phyloP scores from a whole-genome alignment of 306 rosid species.

The Trifolium subterraneum region DNA sequence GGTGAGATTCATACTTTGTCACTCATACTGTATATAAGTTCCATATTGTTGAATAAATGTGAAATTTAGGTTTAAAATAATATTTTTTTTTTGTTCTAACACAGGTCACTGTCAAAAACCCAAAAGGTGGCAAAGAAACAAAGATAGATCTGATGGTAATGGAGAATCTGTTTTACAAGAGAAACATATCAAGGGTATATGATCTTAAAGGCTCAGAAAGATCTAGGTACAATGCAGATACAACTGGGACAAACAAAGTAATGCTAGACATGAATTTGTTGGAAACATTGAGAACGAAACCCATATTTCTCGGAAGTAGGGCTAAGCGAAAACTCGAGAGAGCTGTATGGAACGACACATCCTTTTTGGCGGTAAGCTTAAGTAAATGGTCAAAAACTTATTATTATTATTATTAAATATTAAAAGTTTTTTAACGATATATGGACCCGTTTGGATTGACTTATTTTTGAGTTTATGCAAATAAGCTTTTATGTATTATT shows the following conservation, averaged over 20 bases:
- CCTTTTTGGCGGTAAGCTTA: conserved; percentile 79
- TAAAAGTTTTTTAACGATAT: too few species aligned
- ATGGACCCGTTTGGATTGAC: too few species aligned
- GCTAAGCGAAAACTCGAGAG: conserved; percentile 94
- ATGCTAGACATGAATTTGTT: conserved; percentile 92
- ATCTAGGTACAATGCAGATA: conserved; percentile 86
- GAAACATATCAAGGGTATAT: conserved; percentile 82
- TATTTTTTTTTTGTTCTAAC: conserved; percentile 28
- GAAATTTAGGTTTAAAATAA: neutral
- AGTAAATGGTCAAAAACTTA: too few species aligned
- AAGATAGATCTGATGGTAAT: conserved; percentile 94
- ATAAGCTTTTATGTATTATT: too few species aligned
- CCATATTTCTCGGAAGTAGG: conserved; percentile 95
- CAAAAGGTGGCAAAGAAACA: conserved; percentile 92
- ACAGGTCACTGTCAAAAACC: conserved; percentile 82
- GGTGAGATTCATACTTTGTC: conserved; percentile 54
- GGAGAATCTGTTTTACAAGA: conserved; percentile 95
- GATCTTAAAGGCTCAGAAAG: conserved; percentile 99
- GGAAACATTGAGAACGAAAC: conserved; percentile 84
- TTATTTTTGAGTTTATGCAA: too few species aligned
- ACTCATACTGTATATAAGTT: neutral
- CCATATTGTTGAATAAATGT: neutral
- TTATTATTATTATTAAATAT: too few species aligned
- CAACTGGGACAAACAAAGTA: conserved; percentile 83
- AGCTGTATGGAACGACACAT: conserved; percentile 95